Percentiles rank a stretch among this genome's conserved stretches.
phyloP scores from a whole-genome alignment of 148 eudicot species.

The Arctostaphylos glauca region DNA sequence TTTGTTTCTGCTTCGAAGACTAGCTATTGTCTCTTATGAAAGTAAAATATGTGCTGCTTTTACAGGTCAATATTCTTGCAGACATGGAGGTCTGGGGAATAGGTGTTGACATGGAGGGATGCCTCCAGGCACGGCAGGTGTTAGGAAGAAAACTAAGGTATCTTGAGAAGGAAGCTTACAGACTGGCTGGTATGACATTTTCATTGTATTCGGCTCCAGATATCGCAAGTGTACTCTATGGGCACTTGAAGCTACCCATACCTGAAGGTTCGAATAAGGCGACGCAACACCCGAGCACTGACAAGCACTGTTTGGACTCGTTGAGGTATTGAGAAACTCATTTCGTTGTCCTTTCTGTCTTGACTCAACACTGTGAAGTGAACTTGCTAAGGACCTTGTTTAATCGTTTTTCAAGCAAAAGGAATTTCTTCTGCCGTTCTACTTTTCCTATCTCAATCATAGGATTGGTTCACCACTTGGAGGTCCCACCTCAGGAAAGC shows the following conservation, averaged over 20 bases:
- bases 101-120: conserved; percentile 97
- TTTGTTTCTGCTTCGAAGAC: background rate
- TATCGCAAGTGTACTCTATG: conserved; percentile 88
- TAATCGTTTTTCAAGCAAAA: too few relatives aligned
- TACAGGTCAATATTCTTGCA: conserved; percentile 83
- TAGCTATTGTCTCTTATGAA: background rate
- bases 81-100: conserved; percentile 95
- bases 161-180: conserved; percentile 90
- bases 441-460: too few relatives aligned
- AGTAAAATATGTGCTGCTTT: conserved; percentile 1
- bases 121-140: conserved; percentile 72
- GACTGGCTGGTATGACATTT: conserved; percentile 84
- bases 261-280: conserved; percentile 72
- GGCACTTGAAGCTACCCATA: conserved; percentile 80
- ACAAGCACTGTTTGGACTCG: conserved; percentile 83
- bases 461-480: too few relatives aligned
- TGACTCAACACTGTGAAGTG: conserved; percentile 10
- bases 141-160: conserved; percentile 71
- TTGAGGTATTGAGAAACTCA: conserved; percentile 51
- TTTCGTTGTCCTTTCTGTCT: conserved; percentile 7
- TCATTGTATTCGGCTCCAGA: conserved; percentile 85
- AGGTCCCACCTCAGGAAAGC: too few relatives aligned
- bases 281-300: conserved; percentile 89
- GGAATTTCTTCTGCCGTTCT: too few relatives aligned
- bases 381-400: background rate